A percentile compares a stretch with the other conserved stretches of the same genome.
phyloP scores from a whole-genome alignment of 495 filamentous ascomycete species.

The Talaromyces borbonicus region DNA sequence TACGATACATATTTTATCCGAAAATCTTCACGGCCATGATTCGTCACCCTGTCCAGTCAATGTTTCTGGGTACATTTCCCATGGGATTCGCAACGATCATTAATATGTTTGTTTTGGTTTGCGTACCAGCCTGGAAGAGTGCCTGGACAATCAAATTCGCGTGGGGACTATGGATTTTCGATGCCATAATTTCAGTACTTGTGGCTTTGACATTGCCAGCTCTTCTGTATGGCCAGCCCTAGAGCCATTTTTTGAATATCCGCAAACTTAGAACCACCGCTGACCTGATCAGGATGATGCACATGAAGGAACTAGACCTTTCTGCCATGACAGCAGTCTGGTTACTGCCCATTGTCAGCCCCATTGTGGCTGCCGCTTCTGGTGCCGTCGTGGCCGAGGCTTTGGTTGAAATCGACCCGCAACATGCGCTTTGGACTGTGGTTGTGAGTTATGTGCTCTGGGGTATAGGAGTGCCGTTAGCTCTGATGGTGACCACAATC shows the following conservation, averaged over 20 bases:
- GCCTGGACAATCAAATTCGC: constrained; percentile 18
- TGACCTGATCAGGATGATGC: constrained; percentile 6
- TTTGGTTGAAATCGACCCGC: constrained; percentile 19
- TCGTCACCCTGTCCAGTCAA: constrained; percentile 38
- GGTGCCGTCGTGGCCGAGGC: constrained; percentile 37
- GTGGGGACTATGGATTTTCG: constrained; percentile 43
- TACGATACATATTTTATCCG: constrained; percentile 50
- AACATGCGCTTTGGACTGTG: constrained; percentile 38
- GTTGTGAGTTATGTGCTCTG: constrained; percentile 42
- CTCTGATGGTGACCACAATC: constrained; percentile 35
- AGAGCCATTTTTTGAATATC: neutral
- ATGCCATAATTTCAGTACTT: constrained; percentile 35
- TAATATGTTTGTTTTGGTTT: constrained; percentile 41
- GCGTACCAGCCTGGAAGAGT: constrained; percentile 34
- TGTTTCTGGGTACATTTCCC: constrained; percentile 46
- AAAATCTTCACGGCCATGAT: constrained; percentile 38
- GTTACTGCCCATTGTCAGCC: constrained; percentile 42
- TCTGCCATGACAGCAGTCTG: constrained; percentile 39
- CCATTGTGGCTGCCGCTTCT: constrained; percentile 39
- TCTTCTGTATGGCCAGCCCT: constrained; percentile 3
- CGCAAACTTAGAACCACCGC: too few relatives aligned
- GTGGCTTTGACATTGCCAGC: constrained; percentile 11
- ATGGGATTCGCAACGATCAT: constrained; percentile 50
- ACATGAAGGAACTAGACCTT: constrained; percentile 9
- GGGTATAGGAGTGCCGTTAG: constrained; percentile 41